phyloP scores from a whole-genome alignment of 2,329 filamentous ascomycete genomes.

The Alternaria arbusti region DNA sequence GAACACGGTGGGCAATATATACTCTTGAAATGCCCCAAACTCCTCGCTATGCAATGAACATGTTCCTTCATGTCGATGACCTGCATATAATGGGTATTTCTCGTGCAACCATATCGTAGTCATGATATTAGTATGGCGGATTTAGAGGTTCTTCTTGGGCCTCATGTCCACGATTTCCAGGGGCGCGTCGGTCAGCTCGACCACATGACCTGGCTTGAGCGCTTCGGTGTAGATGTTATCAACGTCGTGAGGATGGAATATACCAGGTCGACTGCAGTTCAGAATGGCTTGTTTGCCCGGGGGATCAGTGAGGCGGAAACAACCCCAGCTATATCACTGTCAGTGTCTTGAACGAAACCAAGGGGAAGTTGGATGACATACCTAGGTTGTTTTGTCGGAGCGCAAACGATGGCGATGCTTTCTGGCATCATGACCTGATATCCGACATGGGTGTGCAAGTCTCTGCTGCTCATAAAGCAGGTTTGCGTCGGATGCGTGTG shows the following conservation, averaged over 20 bases:
- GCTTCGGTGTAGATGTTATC: constrained; percentile 81
- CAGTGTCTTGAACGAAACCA: background rate
- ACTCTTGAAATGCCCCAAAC: background rate
- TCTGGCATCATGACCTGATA: constrained; percentile 98
- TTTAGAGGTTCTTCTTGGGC: constrained; percentile 31
- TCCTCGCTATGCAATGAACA: constrained; percentile 11
- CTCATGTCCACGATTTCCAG: constrained; percentile 71
- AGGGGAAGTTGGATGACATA: constrained; percentile 56
- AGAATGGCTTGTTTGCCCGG: constrained; percentile 87
- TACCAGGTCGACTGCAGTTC: constrained; percentile 74
- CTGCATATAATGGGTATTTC: background rate
- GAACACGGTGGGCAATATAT: background rate
- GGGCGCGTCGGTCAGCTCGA: constrained; percentile 61
- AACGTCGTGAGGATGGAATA: constrained; percentile 81
- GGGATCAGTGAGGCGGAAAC: constrained; percentile 92
- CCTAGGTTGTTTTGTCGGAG: constrained; percentile 78
- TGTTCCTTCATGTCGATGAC: background rate
- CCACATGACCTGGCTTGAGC: constrained; percentile 62
- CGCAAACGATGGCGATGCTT: constrained; percentile 95
- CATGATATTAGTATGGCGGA: background rate
- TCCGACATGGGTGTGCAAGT: constrained; percentile 90
- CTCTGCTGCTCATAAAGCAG: constrained; percentile 95
- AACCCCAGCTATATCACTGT: constrained; percentile 71
- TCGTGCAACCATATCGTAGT: background rate
- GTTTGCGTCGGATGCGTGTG: constrained; percentile 97